Evolutionary conservation across 176 grass and related monocot species (phyloP), one percentile per base, ranked within the genome.

Genomic region (Juncus effusus): DNA sequence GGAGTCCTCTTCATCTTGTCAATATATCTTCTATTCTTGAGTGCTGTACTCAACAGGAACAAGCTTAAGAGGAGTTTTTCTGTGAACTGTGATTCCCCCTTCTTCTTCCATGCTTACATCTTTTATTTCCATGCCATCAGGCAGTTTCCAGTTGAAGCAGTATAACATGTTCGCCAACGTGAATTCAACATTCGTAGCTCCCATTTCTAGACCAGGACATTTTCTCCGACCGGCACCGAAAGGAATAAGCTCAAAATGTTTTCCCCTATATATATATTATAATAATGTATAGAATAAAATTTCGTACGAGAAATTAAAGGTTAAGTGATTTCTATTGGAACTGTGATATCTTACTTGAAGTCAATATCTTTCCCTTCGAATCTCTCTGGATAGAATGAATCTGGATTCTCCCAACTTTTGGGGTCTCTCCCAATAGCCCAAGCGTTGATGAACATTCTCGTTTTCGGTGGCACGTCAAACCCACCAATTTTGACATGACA

Each of bases 391-490:
- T 10, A 76, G 71, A 85, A 85, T 12, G 80, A 69, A 35, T 80
- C 77, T 0, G 65, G 65, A 2, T 11, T 54, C 10, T 80, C 64
- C 77, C 77, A 85, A 35, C 79, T 61, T 6, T 1, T 15, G 0
- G 72, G 72, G 38, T 85, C 82, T 39, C 82, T 70, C 0, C 82
- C 82, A 28, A 85, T 85, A 0, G 70, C 82, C 82, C 77, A 80
- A 7, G 76, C 77, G 12, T 85, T 80, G 0, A 80, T 71, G 1
- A 71, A 59, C 0, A 85, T 13, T 3, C 65, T 80, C 0, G 77
- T 80, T 2, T 67, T 45, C 0, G 16, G 7, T 0, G 54, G 12
- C 71, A 85, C 65, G 1, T 28, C 7, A 4, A 70, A 80, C 13
- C 77, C 82, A 0, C 77, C 64, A 4, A 85, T 72, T 44, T 38